These are phyloP conservation scores for Moelleriella libera DNA, from an alignment of 2,329 filamentous ascomycete species.

Conservation along the genomic window DNA sequence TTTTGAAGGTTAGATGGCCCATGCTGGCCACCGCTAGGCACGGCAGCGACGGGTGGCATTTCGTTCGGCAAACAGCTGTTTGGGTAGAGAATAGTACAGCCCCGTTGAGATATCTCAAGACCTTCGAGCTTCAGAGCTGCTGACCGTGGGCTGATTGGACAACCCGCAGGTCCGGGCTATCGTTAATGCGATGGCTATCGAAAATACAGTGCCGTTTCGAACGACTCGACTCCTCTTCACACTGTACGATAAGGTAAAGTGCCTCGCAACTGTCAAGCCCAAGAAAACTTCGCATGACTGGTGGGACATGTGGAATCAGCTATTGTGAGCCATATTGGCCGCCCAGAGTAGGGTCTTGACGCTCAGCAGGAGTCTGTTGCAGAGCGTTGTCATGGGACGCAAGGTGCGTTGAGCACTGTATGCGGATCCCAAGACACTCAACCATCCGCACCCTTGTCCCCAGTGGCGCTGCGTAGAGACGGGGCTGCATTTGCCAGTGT, in stretches of 20 bases:
- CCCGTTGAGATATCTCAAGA: no score
- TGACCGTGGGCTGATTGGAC: background rate
- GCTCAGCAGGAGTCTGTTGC: no score
- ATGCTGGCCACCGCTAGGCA: constrained; percentile 23
- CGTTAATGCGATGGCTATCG: background rate
- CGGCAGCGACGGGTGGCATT: constrained; percentile 26
- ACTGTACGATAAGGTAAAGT: no score
- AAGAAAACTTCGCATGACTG: no score
- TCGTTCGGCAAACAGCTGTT: background rate
- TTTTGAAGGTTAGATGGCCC: constrained; percentile 41
- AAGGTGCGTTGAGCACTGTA: constrained; percentile 5
- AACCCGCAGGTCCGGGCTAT: background rate
- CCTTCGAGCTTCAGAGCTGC: background rate
- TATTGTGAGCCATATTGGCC: no score
- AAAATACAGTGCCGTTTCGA: background rate
- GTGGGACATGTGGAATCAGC: no score
- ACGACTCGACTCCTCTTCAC: background rate
- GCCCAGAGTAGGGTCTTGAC: no score
- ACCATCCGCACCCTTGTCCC: background rate
- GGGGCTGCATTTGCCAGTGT: no score
- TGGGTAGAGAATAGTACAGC: no score
- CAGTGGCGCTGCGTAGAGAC: no score
- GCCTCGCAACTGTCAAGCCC: no score
- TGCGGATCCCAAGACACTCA: constrained; percentile 2
- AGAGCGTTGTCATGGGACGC: no score